Base-by-base conservation (phyloP, 2,329 filamentous ascomycete genomes). In the Emergomyces orientalis region DNA sequence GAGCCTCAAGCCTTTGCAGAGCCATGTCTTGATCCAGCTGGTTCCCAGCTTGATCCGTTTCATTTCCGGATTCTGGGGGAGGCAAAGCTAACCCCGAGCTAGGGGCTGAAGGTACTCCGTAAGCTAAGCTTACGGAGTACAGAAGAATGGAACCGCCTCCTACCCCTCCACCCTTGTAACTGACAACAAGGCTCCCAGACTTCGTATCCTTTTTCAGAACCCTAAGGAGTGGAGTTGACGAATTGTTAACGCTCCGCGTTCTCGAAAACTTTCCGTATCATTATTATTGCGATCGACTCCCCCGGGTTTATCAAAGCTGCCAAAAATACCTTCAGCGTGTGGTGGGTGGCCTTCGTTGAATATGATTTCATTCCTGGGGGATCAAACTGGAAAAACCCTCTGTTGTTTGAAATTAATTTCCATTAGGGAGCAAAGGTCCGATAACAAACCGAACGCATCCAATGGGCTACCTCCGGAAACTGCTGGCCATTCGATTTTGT, bases 21-120 rank as follows among this genome's bases (percentile, higher is more conserved):
- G 56, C 25, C 27, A 45, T 41, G 27, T 59, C 56, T 14, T 5
- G 32, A 32, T 55, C 11, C 14, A 2, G 6, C 54, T 34, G 6
- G 17, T 45, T 58, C 25, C 34, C 34, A 39, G 55, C 7, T 57
- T n/a, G 51, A n/a, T 30, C 27, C 30, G 3, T 32, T 45, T 45
- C 25, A 59, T 34, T 59, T 45, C 56, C 39, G 56, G 39, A 32
- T 59, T 59, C 56, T 47, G 41, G 56, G 52, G 56, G 27, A 45
- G 37, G 14, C 39, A 30, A 37, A 27, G 22, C 39, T 19, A 45
- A 22, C 19, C 3, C 17, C 9, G 49, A 9, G 22, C 51, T n/a
- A 34, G 22, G 11, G 30, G 13, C 30, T 54, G 13, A 22, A 54
- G 47, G n/a, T n/a, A n/a, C n/a, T n/a, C n/a, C n/a, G n/a, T n/a